A percentile compares a stretch with the other conserved stretches of the same genome.
Evolutionary conservation across 163 green algal genomes (phyloP).

Genomic region (Chloroidium sp.): DNA sequence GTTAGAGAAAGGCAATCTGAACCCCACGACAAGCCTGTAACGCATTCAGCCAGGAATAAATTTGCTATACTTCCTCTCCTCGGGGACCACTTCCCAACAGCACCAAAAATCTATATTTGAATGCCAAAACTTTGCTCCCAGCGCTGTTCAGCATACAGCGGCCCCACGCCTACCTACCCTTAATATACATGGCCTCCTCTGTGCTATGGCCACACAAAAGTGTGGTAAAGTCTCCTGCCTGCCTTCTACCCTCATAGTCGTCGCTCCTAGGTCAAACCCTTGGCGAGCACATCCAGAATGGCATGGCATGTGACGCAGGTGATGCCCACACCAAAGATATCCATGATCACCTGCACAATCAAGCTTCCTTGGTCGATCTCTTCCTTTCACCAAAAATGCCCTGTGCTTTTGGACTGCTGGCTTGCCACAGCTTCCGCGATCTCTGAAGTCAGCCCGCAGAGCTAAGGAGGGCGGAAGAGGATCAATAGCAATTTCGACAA

Average conservation of each 20-base stretch:
- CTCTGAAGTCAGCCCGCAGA: no score
- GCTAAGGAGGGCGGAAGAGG: background rate
- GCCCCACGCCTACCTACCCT: no score
- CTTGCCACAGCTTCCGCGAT: background rate
- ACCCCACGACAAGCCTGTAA: no score
- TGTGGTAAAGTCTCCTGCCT: background rate
- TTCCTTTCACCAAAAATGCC: background rate
- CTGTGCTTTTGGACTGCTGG: background rate
- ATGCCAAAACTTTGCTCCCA: no score
- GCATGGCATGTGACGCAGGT: conserved; percentile 73
- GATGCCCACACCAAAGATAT: conserved; percentile 73
- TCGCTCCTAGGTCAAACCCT: background rate
- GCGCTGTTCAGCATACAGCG: no score
- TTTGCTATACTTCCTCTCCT: no score
- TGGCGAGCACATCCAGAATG: conserved; percentile 38
- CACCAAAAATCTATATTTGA: no score
- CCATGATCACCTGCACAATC: conserved; percentile 70
- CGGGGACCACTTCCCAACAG: no score
- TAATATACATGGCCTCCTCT: background rate
- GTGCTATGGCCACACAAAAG: background rate
- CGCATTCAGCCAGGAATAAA: no score
- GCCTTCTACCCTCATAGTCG: background rate
- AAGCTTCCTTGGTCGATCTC: background rate
- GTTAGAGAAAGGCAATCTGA: no score
- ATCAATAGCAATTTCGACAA: background rate